These are phyloP conservation scores for Lipomyces spencermartinsiae DNA, from an alignment of 805 yeast species.

Conservation along the genomic window DNA sequence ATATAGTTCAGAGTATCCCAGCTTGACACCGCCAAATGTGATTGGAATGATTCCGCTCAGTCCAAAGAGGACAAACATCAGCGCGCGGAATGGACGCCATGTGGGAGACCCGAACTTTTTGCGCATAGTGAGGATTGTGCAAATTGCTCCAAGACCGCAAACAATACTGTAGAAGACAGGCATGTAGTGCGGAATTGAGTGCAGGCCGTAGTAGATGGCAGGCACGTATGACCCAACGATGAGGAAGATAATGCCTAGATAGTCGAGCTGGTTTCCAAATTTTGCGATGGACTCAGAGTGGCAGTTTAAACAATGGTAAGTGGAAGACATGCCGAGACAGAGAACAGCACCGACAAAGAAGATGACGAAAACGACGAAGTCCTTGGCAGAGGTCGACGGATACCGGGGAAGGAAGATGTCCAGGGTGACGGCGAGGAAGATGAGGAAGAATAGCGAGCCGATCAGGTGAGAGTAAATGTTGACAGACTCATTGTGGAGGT, in stretches of 20 bases:
- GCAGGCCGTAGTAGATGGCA: slow-evolving; percentile 54
- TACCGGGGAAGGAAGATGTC: slow-evolving; percentile 40
- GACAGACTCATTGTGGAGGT: slow-evolving; percentile 72
- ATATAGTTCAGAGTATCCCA: slow-evolving; percentile 46
- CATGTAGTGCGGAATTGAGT: slow-evolving; percentile 47
- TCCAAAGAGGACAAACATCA: slow-evolving; percentile 81
- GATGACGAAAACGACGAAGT: slow-evolving; percentile 57
- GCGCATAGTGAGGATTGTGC: slow-evolving; percentile 67
- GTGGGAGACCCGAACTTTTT: slow-evolving; percentile 70
- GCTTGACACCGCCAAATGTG: slow-evolving; percentile 55
- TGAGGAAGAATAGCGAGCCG: slow-evolving; percentile 40
- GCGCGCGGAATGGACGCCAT: slow-evolving; percentile 79
- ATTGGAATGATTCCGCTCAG: slow-evolving; percentile 78
- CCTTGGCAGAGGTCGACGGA: slow-evolving; percentile 49
- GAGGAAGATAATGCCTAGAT: slow-evolving; percentile 73
- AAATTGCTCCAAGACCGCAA: slow-evolving; percentile 60
- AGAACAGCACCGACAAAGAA: slow-evolving; percentile 63
- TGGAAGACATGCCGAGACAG: slow-evolving; percentile 68
- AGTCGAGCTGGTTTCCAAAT: slow-evolving; percentile 73
- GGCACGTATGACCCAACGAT: slow-evolving; percentile 69
- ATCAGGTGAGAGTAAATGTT: slow-evolving; percentile 71
- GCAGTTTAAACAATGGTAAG: slow-evolving; percentile 70
- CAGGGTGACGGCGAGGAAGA: slow-evolving; percentile 32
- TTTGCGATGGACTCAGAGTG: slow-evolving; percentile 63
- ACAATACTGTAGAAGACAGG: slow-evolving; percentile 53